Percentiles rank a stretch among this genome's conserved stretches.
Evolutionary conservation across 345 rosid species (phyloP).

Genomic region (thale cress (Arabidopsis thaliana)): TAIR10.1 NC_003075.7:2025501-2026000

Average conservation of each 20-base stretch:
- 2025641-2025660: constrained; percentile 83
- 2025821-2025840: background rate
- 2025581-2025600: background rate
- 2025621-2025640: constrained; percentile 87
- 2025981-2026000: background rate
- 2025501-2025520: background rate
- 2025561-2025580: background rate
- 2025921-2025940: constrained; percentile 96
- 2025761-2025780: background rate
- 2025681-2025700: constrained; percentile 79
- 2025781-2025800: background rate
- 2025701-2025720: constrained; percentile 81
- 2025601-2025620: constrained; percentile 84
- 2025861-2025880: background rate
- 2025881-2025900: constrained; percentile 85
- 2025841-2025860: background rate
- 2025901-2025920: constrained; percentile 89
- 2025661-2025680: constrained; percentile 78
- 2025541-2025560: background rate
- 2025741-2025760: background rate
- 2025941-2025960: constrained; percentile 88
- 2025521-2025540: background rate
- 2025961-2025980: constrained; percentile 68
- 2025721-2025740: constrained; percentile 56
- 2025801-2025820: background rate